These are phyloP conservation scores for Beauveria asiatica DNA, from an alignment of 2,329 filamentous ascomycete species.

Conservation along the genomic window DNA sequence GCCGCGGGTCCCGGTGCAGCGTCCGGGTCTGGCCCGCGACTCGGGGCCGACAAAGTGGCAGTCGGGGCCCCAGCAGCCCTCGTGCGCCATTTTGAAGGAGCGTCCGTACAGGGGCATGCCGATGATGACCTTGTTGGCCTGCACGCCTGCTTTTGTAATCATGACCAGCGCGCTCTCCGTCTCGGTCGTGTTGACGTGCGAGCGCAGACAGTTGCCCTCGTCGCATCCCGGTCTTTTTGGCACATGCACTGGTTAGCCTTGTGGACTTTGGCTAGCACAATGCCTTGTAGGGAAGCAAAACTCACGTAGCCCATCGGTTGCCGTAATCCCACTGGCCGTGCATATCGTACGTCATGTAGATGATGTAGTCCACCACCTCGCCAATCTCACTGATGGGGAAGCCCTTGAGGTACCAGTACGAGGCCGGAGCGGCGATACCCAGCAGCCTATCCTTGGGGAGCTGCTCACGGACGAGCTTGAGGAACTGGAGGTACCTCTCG, in stretches of 20 bases:
- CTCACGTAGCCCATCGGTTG: conserved; percentile 15
- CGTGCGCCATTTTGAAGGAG: conserved; percentile 20
- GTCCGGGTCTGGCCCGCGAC: conserved; percentile 19
- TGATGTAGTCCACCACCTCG: conserved; percentile 42
- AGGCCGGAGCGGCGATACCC: conserved; percentile 23
- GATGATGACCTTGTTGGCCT: conserved; percentile 22
- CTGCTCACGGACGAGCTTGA: conserved; percentile 16
- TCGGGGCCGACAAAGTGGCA: conserved; percentile 20
- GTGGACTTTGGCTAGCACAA: too few relatives aligned
- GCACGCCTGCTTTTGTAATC: conserved; percentile 28
- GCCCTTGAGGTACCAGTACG: conserved; percentile 36
- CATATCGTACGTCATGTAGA: conserved; percentile 68
- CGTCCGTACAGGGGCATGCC: conserved; percentile 23
- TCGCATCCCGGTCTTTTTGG: conserved; percentile 19
- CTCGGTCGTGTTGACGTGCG: conserved; percentile 32
- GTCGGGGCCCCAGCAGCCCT: conserved; percentile 17
- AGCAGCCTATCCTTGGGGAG: conserved; percentile 12
- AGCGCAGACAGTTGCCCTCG: conserved; percentile 26
- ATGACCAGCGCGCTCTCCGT: conserved; percentile 27
- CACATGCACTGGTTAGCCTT: too few relatives aligned
- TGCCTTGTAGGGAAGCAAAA: background rate
- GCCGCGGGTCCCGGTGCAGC: conserved; percentile 18
- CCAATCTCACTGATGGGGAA: conserved; percentile 39
- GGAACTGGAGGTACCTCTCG: conserved; percentile 23
- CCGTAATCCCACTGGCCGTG: conserved; percentile 54